Conservation (phyloP, 1,139 yeast genomes). For the Blastobotrys arbuscula region DNA sequence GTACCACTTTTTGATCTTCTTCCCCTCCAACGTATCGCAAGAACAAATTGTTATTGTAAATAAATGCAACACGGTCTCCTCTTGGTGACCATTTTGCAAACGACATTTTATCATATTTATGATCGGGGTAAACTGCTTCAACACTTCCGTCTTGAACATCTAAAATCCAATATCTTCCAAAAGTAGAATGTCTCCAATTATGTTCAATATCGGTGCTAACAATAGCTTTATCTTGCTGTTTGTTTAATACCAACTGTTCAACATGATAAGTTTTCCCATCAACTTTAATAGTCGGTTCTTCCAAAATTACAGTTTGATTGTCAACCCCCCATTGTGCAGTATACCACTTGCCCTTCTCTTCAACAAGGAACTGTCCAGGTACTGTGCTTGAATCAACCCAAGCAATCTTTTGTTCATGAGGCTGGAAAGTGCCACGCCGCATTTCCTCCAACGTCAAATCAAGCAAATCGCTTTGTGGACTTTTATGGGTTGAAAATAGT, state of each 20-base stretch:
- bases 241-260: constrained; percentile 28
- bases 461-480: not conserved
- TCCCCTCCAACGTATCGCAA: constrained; percentile 37
- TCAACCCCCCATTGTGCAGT: constrained; percentile 26
- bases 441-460: constrained; percentile 24
- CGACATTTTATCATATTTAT: constrained; percentile 33
- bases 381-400: constrained; percentile 26
- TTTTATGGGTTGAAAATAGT: not conserved
- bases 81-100: constrained; percentile 74
- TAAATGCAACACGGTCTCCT: constrained; percentile 61
- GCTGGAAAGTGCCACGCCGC: constrained; percentile 27
- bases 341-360: constrained; percentile 18
- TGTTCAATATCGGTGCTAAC: constrained; percentile 47
- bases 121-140: constrained; percentile 39
- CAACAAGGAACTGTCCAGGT: constrained; percentile 28
- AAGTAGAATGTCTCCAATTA: constrained; percentile 74
- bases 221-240: constrained; percentile 44
- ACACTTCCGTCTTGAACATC: constrained; percentile 39
- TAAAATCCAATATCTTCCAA: constrained; percentile 60
- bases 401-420: constrained; percentile 20
- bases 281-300: constrained; percentile 17
- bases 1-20: constrained; percentile 27
- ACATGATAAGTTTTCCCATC: constrained; percentile 23
- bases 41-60: constrained; percentile 58
- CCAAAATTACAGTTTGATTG: constrained; percentile 20